These are phyloP conservation scores for Tetrapyrgos nigripes DNA, from an alignment of 1,284 basidiomycete species.

Conservation along the genomic window DNA sequence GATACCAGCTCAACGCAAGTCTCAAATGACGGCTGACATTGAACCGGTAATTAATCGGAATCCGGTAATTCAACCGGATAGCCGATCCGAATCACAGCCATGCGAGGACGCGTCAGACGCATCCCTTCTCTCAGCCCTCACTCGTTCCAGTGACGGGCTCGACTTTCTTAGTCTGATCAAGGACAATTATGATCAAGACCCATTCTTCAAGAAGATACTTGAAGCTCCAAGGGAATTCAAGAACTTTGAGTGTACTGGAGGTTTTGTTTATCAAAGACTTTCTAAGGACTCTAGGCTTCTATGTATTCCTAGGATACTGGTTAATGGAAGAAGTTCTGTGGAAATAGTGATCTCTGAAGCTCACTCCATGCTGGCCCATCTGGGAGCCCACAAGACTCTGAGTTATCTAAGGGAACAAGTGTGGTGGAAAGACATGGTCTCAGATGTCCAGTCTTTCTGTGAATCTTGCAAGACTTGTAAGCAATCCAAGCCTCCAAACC, in stretches of 20 bases:
- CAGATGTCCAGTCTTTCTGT: slow-evolving; percentile 31
- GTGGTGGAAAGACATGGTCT: slow-evolving; percentile 35
- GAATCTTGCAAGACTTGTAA: slow-evolving; percentile 29
- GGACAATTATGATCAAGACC: slow-evolving; percentile 24
- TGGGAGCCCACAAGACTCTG: slow-evolving; percentile 31
- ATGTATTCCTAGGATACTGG: slow-evolving; percentile 21
- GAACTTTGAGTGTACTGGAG: slow-evolving; percentile 22
- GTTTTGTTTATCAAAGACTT: background rate
- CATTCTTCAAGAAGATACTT: slow-evolving; percentile 25
- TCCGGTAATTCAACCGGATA: background rate
- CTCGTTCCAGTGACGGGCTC: background rate
- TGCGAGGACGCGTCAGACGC: background rate
- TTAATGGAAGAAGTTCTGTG: slow-evolving; percentile 19
- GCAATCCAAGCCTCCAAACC: slow-evolving; percentile 26
- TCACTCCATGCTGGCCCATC: slow-evolving; percentile 34
- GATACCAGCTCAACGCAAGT: background rate
- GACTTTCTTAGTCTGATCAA: slow-evolving; percentile 2
- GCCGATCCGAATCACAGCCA: background rate
- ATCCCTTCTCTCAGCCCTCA: background rate
- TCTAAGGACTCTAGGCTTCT: slow-evolving; percentile 3
- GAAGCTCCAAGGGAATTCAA: slow-evolving; percentile 17
- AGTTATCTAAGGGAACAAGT: slow-evolving; percentile 29
- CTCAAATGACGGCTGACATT: too few species aligned
- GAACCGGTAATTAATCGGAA: too few species aligned
- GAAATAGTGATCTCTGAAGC: slow-evolving; percentile 35